Evolutionary conservation across 177 flowering plant species (phyloP), one percentile per base, ranked within the genome.

Genomic region (Vitis hybrid): DNA sequence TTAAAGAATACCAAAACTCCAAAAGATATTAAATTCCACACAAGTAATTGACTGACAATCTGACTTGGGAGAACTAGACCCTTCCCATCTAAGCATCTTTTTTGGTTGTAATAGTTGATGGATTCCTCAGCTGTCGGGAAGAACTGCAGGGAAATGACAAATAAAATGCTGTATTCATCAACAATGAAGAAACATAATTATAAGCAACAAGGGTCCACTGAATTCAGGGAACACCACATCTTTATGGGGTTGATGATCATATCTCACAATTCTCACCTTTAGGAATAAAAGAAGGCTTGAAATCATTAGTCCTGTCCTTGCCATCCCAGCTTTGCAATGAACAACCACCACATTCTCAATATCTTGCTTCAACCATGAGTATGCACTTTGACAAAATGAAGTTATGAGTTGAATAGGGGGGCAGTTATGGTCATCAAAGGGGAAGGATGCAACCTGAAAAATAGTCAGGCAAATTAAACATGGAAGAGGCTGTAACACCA

Each of bases 241-340:
- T 11, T 58, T 57, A 49, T 3, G 51, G 62, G 15, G 19, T 3
- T 23, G 26, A 65, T 14, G 10, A 62, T 15, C 50, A 21, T 76
- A 60, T 2, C 76, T 77, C 69, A 91, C 98, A 21, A 78, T 56
- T 2, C 75, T 77, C 69, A 91, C 99, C 91, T 96, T 93, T 61
- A 96, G 84, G 77, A 69, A 91, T 26, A 96, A 70, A 71, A 96
- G 97, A 71, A 96, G 98, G 76, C 99, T 92, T 65, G 97, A 96
- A 65, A 96, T 93, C 99, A 96, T 96, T 70, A 96, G 70, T 23
- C 99, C 99, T 55, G 99, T 96, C 77, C 99, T 92, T 23, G 91
- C 99, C 98, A 92, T 96, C 67, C 99, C 99, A 69, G 98, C 98
- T 80, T 96, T 96, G 74, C 99, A 96, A 70, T 96, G 99, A 75